phyloP scores from a whole-genome alignment of 306 rosid species.

The Morella rubra region DNA sequence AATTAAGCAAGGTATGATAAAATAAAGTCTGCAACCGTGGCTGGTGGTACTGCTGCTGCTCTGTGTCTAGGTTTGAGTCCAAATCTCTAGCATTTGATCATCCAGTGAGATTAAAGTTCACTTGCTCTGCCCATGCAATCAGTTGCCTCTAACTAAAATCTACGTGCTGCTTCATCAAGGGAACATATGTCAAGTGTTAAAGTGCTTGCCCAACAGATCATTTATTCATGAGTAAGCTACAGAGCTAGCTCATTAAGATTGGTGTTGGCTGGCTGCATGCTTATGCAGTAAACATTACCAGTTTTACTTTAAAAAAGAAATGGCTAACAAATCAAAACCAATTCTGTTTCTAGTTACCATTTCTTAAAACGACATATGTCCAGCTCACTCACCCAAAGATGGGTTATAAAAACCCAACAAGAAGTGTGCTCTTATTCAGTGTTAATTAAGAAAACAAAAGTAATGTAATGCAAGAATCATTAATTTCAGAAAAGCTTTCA shows the following conservation, averaged over 20 bases:
- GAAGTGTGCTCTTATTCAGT: neutral
- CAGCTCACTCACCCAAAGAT: neutral
- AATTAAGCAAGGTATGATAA: neutral
- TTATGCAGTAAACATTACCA: neutral
- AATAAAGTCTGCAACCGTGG: neutral
- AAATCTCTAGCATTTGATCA: neutral
- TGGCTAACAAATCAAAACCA: neutral
- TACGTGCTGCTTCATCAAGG: neutral
- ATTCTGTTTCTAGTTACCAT: neutral
- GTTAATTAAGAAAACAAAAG: neutral
- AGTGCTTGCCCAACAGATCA: neutral
- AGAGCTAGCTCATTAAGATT: neutral
- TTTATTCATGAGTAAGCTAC: neutral
- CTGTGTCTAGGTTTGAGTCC: neutral
- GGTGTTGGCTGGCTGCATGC: neutral
- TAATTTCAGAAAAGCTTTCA: neutral
- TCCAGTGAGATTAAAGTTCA: neutral
- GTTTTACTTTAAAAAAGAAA: neutral
- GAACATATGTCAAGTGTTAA: neutral
- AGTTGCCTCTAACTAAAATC: conserved; percentile 1
- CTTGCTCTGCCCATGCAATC: neutral
- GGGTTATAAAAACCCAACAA: neutral
- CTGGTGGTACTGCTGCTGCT: neutral
- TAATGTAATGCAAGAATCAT: neutral
- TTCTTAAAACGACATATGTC: too few relatives aligned